Evolutionary conservation across 371 early-diverging fungal genomes (phyloP), one percentile per base, ranked within the genome.

Genomic region (Rhizomucor miehei): DNA sequence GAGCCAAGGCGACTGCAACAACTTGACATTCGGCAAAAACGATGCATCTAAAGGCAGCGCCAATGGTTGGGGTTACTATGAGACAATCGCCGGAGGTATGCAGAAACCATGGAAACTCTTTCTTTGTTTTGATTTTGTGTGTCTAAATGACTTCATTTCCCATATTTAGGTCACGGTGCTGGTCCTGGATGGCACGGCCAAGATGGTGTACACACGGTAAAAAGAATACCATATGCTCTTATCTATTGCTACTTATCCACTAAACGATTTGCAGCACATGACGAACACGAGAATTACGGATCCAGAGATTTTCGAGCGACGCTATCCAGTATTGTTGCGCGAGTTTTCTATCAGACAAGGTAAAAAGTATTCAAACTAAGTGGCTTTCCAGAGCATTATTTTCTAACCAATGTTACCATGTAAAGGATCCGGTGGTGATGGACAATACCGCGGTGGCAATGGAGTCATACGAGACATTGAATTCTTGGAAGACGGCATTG

Each of bases 221-320:
- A 61, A 53, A 16, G 51, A 29, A 5, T n/a, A n/a, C n/a, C n/a
- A n/a, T n/a, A n/a, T n/a, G n/a, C n/a, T n/a, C n/a, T n/a, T n/a
- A n/a, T n/a, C n/a, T n/a, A n/a, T n/a, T n/a, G n/a, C n/a, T n/a
- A 10, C 41, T 9, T 41, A 16, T 52, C 21, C 25, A 49, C 55
- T 51, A 50, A 43, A 36, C 20, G 10, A 48, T 51, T 46, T 41
- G 56, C 86, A 89, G 44, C 96, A 98, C 65, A 98, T 97, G 95
- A 95, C 96, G 29, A 97, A 98, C 65, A 96, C 96, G 0, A 84
- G 95, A 17, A 97, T 96, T 58, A 98, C 98, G 0, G 98, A 98
- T 65, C 92, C 93, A 0, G 98, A 98, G 67, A 94, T 96, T 29
- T 70, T 96, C 19, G 98, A 97, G 64, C 79, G 89, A 43, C 80